Evolutionary conservation across 2,329 filamentous ascomycete species (phyloP), one percentile per base, ranked within the genome.

Genomic region (Raffaelea ambrosiae): DNA sequence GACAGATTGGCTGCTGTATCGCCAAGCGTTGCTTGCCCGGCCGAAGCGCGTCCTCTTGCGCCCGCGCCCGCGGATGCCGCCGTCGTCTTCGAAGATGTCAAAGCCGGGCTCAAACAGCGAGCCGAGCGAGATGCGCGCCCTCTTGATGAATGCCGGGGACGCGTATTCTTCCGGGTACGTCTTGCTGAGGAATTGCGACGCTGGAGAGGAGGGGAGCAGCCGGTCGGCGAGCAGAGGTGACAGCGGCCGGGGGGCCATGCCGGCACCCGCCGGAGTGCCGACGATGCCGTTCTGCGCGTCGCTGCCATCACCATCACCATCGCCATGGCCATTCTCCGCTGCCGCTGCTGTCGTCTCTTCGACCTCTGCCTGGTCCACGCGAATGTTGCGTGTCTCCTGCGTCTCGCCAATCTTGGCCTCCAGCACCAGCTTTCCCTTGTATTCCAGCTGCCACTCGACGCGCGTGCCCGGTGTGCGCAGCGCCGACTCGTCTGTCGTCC

Each of bases 81-180:
- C 77, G 61, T 86, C 80, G 22, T 86, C 84, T 50, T 87, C 82
- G 14, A 91, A 83, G 3, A 81, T 76, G 56, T 89, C 82, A 53
- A 80, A 74, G 2, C 73, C 73, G 4, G 74, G 74, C 53, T 85
- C 79, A 44, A 84, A 79, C 1, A 84, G 65, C 1, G 80, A 78
- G 1, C 83, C 83, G 48, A 84, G 84, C 0, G 85, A 89, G 4
- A 84, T 68, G 48, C 84, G 74, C 14, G 79, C 75, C 46, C 84
- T 75, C 61, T 86, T 90, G 19, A 88, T 66, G 55, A 94, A 95
- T 0, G 87, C 86, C 1, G 89, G 89, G 3, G 88, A 94, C 4
- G 77, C 71, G 67, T 81, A 93, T 55, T 84, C 77, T 18, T 71
- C 66, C 40, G 68, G 57, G 9, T 68, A 68, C 41, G 68, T 55